Base-by-base conservation (phyloP, 1,139 yeast genomes). In the Candida mesenterica region DNA sequence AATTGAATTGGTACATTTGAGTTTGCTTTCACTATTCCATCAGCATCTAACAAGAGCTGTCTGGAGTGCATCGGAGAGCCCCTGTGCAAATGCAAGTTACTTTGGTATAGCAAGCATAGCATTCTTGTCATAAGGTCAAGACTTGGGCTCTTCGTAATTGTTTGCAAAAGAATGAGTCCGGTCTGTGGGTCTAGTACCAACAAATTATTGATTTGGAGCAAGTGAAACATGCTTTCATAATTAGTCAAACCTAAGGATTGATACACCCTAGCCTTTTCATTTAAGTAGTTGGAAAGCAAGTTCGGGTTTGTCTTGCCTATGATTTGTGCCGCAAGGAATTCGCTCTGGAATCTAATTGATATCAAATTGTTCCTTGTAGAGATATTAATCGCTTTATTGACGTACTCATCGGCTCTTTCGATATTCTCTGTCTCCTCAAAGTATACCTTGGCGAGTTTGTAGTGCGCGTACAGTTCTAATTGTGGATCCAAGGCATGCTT, bases 371-470 rank as follows among this genome's bases (percentile, higher is more conserved):
- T 61, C 34, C 72, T 52, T 9, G 52, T 45, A 5, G 75, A 57
- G 4, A 72, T 43, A 1, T 58, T 45, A 2, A 70, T 50, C 2
- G 77, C 73, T 39, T 54, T 55, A 30, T 55, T 57, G n/a, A 65
- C 56, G 36, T 63, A 65, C 2, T 57, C 61, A 20, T 68, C 70
- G 0, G 79, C 78, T 18, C 54, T 43, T 25, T 61, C 62, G 10
- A 54, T 41, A 38, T 65, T 62, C 10, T 54, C 55, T 0, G 79
- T 74, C 39, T 75, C 80, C 15, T 46, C 43, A 30, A 61, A 59
- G 38, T 68, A 60, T 2, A 72, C 34, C 13, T 48, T 48, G 0
- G 76, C 66, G 12, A 74, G 45, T 31, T 59, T 59, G 37, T 58
- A 64, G 34, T 59, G 58, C 0, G 69, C 47, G 1, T 49, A 38